Conservation (phyloP, 1,284 basidiomycete species). For the Puccinia coronata region DNA sequence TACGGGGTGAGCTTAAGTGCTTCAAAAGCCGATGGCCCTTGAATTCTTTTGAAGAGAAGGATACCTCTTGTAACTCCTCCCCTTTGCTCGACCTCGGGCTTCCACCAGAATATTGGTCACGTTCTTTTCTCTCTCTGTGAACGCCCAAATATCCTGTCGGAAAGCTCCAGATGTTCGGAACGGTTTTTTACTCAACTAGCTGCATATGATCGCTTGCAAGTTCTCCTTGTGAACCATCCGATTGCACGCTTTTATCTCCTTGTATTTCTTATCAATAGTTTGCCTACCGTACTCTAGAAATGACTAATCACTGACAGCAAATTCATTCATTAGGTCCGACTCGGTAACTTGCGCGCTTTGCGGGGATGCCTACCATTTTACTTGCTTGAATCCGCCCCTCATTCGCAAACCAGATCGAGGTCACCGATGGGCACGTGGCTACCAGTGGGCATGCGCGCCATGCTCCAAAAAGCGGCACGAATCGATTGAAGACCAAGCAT, state of each 20-base stretch:
- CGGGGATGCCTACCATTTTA: slow-evolving; percentile 46
- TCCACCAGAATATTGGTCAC: neutral
- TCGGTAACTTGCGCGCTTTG: slow-evolving; percentile 49
- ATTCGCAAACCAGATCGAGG: slow-evolving; percentile 48
- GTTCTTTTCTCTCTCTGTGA: neutral
- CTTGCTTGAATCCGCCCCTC: slow-evolving; percentile 49
- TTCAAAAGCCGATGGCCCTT: neutral
- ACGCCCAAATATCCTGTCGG: neutral
- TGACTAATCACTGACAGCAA: neutral
- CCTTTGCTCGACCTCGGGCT: neutral
- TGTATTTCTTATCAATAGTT: neutral
- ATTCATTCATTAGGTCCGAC: slow-evolving; percentile 31
- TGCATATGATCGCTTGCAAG: neutral
- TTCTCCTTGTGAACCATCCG: neutral
- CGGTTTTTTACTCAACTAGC: neutral
- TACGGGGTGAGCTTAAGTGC: slow-evolving; percentile 38
- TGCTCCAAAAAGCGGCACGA: slow-evolving; percentile 50
- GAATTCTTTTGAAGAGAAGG: neutral
- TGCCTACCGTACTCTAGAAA: neutral
- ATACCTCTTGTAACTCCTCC: neutral
- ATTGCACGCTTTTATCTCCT: neutral
- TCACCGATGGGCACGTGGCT: slow-evolving; percentile 46
- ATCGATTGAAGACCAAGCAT: slow-evolving; percentile 42
- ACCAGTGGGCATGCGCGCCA: slow-evolving; percentile 50
- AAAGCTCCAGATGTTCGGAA: neutral